A percentile compares a stretch with the other conserved stretches of the same genome.
These are phyloP conservation scores for Russula griseocarnosa DNA, from an alignment of 768 basidiomycete genomes.

Conservation along the genomic window DNA sequence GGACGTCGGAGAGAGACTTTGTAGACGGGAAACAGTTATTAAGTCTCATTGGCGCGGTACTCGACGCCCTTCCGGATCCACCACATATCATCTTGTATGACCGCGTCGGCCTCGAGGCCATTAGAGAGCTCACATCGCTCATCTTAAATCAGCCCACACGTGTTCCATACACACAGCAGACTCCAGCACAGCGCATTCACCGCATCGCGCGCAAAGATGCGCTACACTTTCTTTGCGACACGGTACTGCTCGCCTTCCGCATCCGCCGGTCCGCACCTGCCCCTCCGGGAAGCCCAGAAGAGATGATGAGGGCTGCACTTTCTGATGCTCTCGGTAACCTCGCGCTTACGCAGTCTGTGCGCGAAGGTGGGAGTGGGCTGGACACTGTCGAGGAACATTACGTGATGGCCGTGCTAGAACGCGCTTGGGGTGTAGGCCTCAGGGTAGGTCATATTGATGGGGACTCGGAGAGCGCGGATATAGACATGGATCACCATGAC, in stretches of 20 bases:
- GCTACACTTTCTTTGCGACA: constrained; percentile 19
- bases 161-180: neutral
- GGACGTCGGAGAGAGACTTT: neutral
- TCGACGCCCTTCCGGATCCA: neutral
- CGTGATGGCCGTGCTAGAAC: constrained; percentile 18
- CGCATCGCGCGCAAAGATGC: constrained; percentile 25
- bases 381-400: constrained; percentile 14
- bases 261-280: constrained; percentile 1
- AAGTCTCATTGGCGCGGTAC: neutral
- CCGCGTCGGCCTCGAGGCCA: constrained; percentile 8
- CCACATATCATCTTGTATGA: constrained; percentile 1
- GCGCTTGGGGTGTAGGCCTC: constrained; percentile 20
- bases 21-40: constrained; percentile 8
- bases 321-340: constrained; percentile 15
- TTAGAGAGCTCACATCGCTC: constrained; percentile 17
- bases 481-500: neutral
- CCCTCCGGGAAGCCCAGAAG: neutral
- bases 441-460: constrained; percentile 4
- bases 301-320: constrained; percentile 1
- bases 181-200: constrained; percentile 7
- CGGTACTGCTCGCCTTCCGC: constrained; percentile 5
- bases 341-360: constrained; percentile 10
- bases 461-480: neutral
- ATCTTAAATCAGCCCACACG: neutral
- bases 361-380: constrained; percentile 6